These are phyloP conservation scores for Calonectria henricotiae DNA, from an alignment of 2,329 filamentous ascomycete species.

Conservation along the genomic window DNA sequence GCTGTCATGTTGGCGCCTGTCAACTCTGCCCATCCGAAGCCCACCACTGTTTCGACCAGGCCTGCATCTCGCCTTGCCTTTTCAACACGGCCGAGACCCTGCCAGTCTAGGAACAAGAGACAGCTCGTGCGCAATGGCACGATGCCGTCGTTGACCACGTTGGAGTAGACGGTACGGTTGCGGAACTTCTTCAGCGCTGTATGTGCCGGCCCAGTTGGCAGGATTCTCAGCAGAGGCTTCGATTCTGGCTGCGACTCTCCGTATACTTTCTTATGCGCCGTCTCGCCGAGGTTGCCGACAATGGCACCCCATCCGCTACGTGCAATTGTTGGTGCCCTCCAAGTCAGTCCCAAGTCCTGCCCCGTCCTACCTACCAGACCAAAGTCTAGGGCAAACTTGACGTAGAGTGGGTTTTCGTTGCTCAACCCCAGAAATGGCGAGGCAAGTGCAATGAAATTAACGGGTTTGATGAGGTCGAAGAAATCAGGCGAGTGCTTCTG, in stretches of 20 bases:
- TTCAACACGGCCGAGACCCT: slow-evolving; percentile 91
- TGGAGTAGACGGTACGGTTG: slow-evolving; percentile 94
- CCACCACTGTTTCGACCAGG: slow-evolving; percentile 91
- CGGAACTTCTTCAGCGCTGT: slow-evolving; percentile 89
- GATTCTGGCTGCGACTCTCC: slow-evolving; percentile 76
- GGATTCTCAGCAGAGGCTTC: slow-evolving; percentile 89
- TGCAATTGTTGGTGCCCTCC: slow-evolving; percentile 89
- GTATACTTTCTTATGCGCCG: slow-evolving; percentile 53
- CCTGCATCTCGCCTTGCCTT: slow-evolving; percentile 95
- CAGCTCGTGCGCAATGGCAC: slow-evolving; percentile 96
- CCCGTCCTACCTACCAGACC: slow-evolving; percentile 96
- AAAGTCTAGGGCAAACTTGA: slow-evolving; percentile 97
- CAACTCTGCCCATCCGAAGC: slow-evolving; percentile 95
- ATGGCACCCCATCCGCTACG: slow-evolving; percentile 91
- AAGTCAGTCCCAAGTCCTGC: slow-evolving; percentile 94
- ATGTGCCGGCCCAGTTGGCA: slow-evolving; percentile 93
- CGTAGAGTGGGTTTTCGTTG: slow-evolving; percentile 97
- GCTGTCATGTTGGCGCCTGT: slow-evolving; percentile 77
- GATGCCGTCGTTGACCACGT: slow-evolving; percentile 98
- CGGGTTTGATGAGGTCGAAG: slow-evolving; percentile 86
- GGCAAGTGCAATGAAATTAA: slow-evolving; percentile 93
- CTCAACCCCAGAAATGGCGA: slow-evolving; percentile 92
- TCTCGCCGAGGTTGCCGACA: slow-evolving; percentile 82
- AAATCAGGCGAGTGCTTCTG: slow-evolving; percentile 95
- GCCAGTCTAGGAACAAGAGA: slow-evolving; percentile 97